Evolutionary conservation across 106 monocot species (phyloP).

Genomic region (Dactylorhiza incarnata): DNA sequence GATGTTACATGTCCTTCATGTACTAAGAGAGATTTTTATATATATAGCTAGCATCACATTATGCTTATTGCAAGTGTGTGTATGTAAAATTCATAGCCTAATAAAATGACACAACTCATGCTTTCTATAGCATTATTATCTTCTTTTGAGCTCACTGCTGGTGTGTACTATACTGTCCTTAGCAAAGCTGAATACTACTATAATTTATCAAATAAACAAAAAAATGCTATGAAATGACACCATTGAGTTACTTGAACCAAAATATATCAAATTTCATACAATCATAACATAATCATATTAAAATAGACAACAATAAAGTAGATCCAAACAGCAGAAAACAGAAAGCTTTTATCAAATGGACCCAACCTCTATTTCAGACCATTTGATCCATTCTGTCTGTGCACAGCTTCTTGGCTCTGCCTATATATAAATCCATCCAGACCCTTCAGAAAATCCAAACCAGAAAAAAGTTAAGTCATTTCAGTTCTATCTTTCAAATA

Average conservation of each 20-base stretch:
- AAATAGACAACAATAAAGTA: background rate
- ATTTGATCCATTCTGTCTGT: background rate
- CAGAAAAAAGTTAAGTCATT: background rate
- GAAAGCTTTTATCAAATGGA: background rate
- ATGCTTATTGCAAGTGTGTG: background rate
- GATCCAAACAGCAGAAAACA: background rate
- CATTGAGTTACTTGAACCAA: too few species aligned
- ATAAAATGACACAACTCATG: background rate
- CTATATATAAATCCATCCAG: background rate
- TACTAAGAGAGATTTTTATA: background rate
- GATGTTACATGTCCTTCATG: background rate
- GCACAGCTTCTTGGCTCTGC: background rate
- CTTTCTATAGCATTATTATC: too few species aligned
- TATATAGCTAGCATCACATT: background rate
- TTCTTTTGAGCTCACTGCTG: too few species aligned
- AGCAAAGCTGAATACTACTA: too few species aligned
- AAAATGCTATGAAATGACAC: too few species aligned
- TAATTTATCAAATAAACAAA: too few species aligned
- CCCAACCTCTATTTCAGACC: background rate
- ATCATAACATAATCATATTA: background rate
- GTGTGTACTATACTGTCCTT: too few species aligned
- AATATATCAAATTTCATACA: too few species aligned
- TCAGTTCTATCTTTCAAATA: background rate
- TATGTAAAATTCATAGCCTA: background rate
- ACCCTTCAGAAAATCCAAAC: background rate